These are phyloP conservation scores for Parathielavia hyrcaniae DNA, from an alignment of 495 filamentous ascomycete genomes.

Conservation along the genomic window DNA sequence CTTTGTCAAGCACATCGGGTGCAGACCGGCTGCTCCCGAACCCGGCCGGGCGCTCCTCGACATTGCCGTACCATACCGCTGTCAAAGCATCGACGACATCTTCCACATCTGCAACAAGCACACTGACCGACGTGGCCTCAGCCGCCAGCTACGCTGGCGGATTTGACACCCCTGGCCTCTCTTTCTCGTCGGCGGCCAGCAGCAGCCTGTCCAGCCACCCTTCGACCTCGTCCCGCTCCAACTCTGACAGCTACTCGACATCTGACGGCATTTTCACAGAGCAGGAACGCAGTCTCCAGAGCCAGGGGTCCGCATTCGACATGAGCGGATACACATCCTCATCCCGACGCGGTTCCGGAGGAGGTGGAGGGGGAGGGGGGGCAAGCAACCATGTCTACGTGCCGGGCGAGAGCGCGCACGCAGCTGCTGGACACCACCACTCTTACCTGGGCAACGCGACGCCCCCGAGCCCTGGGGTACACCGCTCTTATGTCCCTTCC, in stretches of 20 bases:
- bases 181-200: slow-evolving; percentile 8
- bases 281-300: slow-evolving; percentile 12
- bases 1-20: slow-evolving; percentile 19
- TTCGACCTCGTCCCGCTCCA: slow-evolving; percentile 15
- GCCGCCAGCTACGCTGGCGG: slow-evolving; percentile 21
- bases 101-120: slow-evolving; percentile 16
- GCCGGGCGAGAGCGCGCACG: slow-evolving; percentile 20
- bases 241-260: slow-evolving; percentile 17
- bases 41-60: slow-evolving; percentile 28
- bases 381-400: slow-evolving; percentile 20
- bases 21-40: slow-evolving; percentile 38
- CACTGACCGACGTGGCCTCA: slow-evolving; percentile 21
- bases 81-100: slow-evolving; percentile 16
- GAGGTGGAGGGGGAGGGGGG: slow-evolving; percentile 5
- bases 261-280: slow-evolving; percentile 10
- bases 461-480: background rate
- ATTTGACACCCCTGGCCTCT: slow-evolving; percentile 15
- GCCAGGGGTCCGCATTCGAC: slow-evolving; percentile 19
- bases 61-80: slow-evolving; percentile 28
- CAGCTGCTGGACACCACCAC: slow-evolving; percentile 4
- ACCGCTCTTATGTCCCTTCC: slow-evolving; percentile 10
- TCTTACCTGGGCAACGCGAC: background rate
- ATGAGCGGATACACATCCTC: slow-evolving; percentile 23
- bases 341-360: slow-evolving; percentile 21
- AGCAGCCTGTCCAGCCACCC: slow-evolving; percentile 9